These are phyloP conservation scores for Immersiporthe knoxdaviesiana DNA, from an alignment of 2,329 filamentous ascomycete genomes.

Conservation along the genomic window DNA sequence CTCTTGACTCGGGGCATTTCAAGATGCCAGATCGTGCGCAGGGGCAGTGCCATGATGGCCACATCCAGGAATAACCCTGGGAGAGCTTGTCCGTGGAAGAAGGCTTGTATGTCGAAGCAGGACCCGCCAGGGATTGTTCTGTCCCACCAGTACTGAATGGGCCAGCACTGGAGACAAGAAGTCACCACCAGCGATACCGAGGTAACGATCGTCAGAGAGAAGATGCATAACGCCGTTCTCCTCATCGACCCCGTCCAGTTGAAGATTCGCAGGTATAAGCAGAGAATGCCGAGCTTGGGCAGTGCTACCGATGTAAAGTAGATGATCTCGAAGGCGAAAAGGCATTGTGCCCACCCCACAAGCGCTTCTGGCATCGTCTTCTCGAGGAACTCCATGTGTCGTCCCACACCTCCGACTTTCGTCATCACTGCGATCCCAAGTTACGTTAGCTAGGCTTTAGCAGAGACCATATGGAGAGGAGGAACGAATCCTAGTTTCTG, in stretches of 20 bases:
- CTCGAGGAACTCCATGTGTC: conserved; percentile 31
- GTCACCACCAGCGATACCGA: conserved; percentile 33
- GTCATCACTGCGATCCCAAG: conserved; percentile 32
- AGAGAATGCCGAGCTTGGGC: conserved; percentile 38
- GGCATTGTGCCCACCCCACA: conserved; percentile 33
- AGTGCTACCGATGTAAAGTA: conserved; percentile 37
- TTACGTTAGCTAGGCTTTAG: background rate
- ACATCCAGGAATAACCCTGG: conserved; percentile 35
- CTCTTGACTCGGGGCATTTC: conserved; percentile 35
- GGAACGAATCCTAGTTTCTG: background rate
- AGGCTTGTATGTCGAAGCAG: conserved; percentile 39
- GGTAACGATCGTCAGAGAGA: conserved; percentile 32
- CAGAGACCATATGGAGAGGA: background rate
- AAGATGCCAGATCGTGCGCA: conserved; percentile 36
- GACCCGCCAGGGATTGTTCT: conserved; percentile 43
- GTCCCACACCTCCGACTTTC: conserved; percentile 35
- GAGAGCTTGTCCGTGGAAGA: conserved; percentile 36
- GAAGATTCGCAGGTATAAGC: conserved; percentile 39
- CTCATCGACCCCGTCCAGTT: conserved; percentile 35
- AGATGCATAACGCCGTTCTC: conserved; percentile 28
- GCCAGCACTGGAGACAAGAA: conserved; percentile 42
- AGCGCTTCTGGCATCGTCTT: conserved; percentile 28
- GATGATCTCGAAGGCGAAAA: conserved; percentile 36
- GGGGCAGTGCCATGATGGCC: conserved; percentile 35
- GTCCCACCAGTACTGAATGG: conserved; percentile 50